These are phyloP conservation scores for Spathaspora sp. DNA, from an alignment of 805 yeast species.

Conservation along the genomic window DNA sequence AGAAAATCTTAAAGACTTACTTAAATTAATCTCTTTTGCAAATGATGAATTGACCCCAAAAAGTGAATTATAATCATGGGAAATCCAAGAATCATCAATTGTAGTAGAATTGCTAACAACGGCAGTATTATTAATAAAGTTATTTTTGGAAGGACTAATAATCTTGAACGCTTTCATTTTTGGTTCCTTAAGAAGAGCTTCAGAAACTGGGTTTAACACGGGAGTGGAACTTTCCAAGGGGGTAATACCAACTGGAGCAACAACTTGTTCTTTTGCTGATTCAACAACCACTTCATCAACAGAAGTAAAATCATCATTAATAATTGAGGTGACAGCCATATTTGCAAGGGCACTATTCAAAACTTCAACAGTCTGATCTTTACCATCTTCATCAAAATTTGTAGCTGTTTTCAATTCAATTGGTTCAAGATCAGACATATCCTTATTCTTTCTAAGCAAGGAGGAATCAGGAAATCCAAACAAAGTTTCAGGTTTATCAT, in stretches of 20 bases:
- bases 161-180: not conserved
- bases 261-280: not conserved
- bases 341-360: not conserved
- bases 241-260: not conserved
- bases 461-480: conserved; percentile 2
- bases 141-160: not conserved
- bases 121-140: not conserved
- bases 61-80: conserved; percentile 8
- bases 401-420: not conserved
- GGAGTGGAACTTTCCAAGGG: not conserved
- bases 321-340: not conserved
- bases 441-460: not conserved
- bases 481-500: not conserved
- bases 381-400: not conserved
- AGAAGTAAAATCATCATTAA: not conserved
- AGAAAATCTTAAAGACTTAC: conserved; percentile 5
- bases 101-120: not conserved
- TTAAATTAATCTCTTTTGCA: conserved; percentile 3
- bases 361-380: not conserved
- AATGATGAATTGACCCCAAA: conserved; percentile 2
- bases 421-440: not conserved
- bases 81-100: conserved; percentile 4
- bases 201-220: not conserved
- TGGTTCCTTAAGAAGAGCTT: not conserved
- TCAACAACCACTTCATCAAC: not conserved